Percentiles rank a stretch among this genome's conserved stretches.
These are phyloP conservation scores for Rhizopogon roseolus DNA, from an alignment of 768 basidiomycete species.

Conservation along the genomic window DNA sequence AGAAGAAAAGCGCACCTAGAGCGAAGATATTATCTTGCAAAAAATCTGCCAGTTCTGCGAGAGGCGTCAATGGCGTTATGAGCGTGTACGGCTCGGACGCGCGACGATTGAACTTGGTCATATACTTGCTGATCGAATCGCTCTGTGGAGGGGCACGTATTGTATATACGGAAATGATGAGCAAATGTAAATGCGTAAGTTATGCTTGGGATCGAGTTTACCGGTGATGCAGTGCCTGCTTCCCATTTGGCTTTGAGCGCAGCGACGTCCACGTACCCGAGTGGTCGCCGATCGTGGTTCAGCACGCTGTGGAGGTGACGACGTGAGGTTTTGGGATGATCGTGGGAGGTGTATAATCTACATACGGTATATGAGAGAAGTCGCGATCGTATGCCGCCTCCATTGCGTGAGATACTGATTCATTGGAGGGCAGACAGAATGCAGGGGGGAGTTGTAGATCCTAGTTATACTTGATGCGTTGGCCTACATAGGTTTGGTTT, in stretches of 20 bases:
- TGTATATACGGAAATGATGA: too few species aligned
- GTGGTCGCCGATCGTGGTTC: slow-evolving; percentile 61
- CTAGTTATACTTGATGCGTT: slow-evolving; percentile 25
- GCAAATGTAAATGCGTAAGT: neutral
- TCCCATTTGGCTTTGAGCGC: slow-evolving; percentile 76
- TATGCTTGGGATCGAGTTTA: slow-evolving; percentile 20
- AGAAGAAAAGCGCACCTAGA: slow-evolving; percentile 43
- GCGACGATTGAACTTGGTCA: slow-evolving; percentile 70
- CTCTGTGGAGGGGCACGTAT: slow-evolving; percentile 33
- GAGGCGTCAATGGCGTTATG: slow-evolving; percentile 76
- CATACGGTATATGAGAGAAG: slow-evolving; percentile 89
- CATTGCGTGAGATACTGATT: slow-evolving; percentile 70
- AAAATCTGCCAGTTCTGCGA: slow-evolving; percentile 81
- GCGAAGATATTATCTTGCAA: slow-evolving; percentile 70
- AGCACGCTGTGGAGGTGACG: slow-evolving; percentile 52
- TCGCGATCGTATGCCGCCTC: slow-evolving; percentile 91
- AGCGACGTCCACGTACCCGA: slow-evolving; percentile 83
- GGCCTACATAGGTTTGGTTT: neutral
- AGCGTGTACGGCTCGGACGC: slow-evolving; percentile 65
- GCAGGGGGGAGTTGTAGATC: slow-evolving; percentile 85
- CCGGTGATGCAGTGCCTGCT: slow-evolving; percentile 64
- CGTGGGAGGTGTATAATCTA: slow-evolving; percentile 1
- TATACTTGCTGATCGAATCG: slow-evolving; percentile 66
- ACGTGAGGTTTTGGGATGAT: neutral
- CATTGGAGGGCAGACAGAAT: slow-evolving; percentile 70